These are phyloP conservation scores for Priceomyces carsonii DNA, from an alignment of 805 yeast genomes.

Conservation along the genomic window DNA sequence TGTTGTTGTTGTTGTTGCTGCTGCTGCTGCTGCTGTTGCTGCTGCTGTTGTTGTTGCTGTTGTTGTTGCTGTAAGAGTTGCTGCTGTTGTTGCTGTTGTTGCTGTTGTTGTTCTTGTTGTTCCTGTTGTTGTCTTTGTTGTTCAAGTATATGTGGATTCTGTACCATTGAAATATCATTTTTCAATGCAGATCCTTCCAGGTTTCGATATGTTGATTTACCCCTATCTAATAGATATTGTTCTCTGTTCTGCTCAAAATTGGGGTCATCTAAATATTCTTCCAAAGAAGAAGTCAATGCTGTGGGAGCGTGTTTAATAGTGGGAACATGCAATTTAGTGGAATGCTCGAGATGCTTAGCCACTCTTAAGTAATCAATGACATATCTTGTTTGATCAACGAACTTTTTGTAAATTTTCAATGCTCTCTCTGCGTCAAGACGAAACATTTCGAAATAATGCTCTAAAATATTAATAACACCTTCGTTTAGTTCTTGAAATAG, in stretches of 20 bases:
- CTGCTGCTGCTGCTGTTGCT: slow-evolving; percentile 6
- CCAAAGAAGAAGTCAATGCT: slow-evolving; percentile 80
- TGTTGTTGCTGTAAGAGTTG: slow-evolving; percentile 2
- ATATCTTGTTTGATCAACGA: slow-evolving; percentile 81
- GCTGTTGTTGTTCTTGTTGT: slow-evolving; percentile 3
- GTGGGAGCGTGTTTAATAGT: slow-evolving; percentile 97
- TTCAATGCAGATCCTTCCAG: slow-evolving; percentile 4
- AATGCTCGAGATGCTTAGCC: slow-evolving; percentile 84
- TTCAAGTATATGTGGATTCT: background rate
- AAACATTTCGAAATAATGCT: slow-evolving; percentile 93
- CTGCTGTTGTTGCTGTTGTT: slow-evolving; percentile 6
- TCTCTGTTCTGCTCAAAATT: slow-evolving; percentile 77
- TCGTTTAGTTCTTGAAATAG: slow-evolving; percentile 90
- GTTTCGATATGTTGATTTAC: background rate
- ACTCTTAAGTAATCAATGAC: slow-evolving; percentile 86
- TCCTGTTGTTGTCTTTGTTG: slow-evolving; percentile 4
- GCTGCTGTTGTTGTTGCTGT: slow-evolving; percentile 4
- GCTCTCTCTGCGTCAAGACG: slow-evolving; percentile 85
- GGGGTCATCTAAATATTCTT: slow-evolving; percentile 86
- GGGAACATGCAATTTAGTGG: slow-evolving; percentile 90
- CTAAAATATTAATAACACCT: slow-evolving; percentile 91
- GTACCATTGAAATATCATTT: too few relatives aligned
- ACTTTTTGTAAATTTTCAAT: slow-evolving; percentile 76
- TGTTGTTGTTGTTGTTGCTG: slow-evolving; percentile 7
- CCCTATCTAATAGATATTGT: slow-evolving; percentile 68